Evolutionary conservation across 2,329 filamentous ascomycete species (phyloP), one percentile per base, ranked within the genome.

Genomic region (Diaporthe citriasiana): DNA sequence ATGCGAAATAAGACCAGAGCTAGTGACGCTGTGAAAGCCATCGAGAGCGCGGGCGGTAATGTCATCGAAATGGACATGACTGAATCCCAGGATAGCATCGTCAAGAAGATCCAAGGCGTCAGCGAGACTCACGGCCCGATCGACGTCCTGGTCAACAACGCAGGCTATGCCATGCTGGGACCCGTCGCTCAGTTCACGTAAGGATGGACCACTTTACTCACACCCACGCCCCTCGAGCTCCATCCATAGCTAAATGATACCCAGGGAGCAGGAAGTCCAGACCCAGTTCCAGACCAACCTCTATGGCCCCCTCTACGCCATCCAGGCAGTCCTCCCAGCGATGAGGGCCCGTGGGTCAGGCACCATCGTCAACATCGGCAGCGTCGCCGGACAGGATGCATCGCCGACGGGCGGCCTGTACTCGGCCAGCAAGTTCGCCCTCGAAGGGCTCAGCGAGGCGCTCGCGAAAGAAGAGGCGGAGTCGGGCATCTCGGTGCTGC

Each of bases 401-500:
- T 55, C 51, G 51, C 51, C 4, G 15, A 55, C 51, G 13, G 51
- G 51, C 25, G 51, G 51, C 15, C 15, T 55, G 15, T 55, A 55
- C 51, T 55, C 51, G 51, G 51, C 51, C 6, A 55, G 51, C 27
- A 55, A 55, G 15, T 55, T 55, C 15, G 51, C 51, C 27, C 51
- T 55, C 30, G 27, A 56, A 9, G 53, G 53, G 17, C 53, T 33
- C 27, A 56, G 53, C 53, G 27, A 56, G 53, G 53, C 27, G 4
- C 53, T 35, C 5, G 53, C 53, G 17, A 56, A 56, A 35, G 53
- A 56, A 13, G 53, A 56, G 9, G 53, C 53, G 10, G 53, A 56
- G 53, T 56, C 53, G 19, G 79, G 79, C 13, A 80, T 86, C 40
- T 66, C 77, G 1, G 81, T 85, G 2, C 76, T 86, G 10, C 78